These are phyloP conservation scores for Sclerotinia nivalis DNA, from an alignment of 2,329 filamentous ascomycete species.

Conservation along the genomic window DNA sequence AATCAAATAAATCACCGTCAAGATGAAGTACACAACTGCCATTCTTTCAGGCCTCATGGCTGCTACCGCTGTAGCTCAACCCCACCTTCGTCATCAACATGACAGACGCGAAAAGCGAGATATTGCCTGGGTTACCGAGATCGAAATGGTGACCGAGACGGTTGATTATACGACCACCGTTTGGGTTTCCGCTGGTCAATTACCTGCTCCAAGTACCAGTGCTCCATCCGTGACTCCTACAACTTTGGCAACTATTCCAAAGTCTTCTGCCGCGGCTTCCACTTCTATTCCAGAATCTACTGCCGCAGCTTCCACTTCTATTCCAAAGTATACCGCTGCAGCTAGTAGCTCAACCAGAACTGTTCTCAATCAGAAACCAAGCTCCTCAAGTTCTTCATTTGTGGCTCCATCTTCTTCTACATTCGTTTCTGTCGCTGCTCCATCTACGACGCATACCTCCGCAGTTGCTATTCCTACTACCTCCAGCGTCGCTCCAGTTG, in stretches of 20 bases:
- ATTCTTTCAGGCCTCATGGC: conserved; percentile 37
- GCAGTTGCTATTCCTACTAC: too few relatives aligned
- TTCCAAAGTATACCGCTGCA: conserved; percentile 11
- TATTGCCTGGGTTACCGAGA: conserved; percentile 52
- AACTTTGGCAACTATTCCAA: conserved; percentile 24
- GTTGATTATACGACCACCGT: conserved; percentile 44
- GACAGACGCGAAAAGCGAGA: conserved; percentile 35
- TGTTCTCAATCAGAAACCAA: background rate
- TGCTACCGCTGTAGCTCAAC: conserved; percentile 39
- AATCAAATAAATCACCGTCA: conserved; percentile 27
- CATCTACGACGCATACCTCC: conserved; percentile 1
- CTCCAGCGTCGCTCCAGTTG: background rate
- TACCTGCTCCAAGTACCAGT: conserved; percentile 17
- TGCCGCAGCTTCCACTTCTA: conserved; percentile 16
- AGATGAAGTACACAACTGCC: conserved; percentile 43
- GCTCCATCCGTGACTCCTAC: conserved; percentile 22
- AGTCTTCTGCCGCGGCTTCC: conserved; percentile 32
- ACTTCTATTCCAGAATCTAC: conserved; percentile 22
- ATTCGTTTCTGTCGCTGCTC: conserved; percentile 6
- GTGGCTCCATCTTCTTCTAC: conserved; percentile 21
- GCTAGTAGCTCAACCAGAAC: background rate
- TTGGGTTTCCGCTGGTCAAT: conserved; percentile 44
- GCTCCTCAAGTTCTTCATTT: background rate
- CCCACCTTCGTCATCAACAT: conserved; percentile 43
- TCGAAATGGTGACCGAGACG: conserved; percentile 50